Evolutionary conservation across 2,329 filamentous ascomycete species (phyloP).

Genomic region (Botrytis tulipae): DNA sequence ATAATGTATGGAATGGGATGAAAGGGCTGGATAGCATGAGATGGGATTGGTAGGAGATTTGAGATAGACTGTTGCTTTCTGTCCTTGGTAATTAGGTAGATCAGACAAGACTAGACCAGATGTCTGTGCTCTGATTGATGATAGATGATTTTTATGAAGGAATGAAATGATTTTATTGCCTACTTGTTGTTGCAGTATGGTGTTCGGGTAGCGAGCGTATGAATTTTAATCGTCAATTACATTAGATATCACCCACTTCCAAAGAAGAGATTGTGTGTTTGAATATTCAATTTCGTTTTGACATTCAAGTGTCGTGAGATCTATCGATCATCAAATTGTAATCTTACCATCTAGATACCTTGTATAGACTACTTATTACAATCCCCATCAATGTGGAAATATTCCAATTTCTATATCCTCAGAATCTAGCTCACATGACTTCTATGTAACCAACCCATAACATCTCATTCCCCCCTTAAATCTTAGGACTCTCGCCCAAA

Average conservation of each 20-base stretch:
- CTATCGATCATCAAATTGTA: not conserved
- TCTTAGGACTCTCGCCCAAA: slow-evolving; percentile 43
- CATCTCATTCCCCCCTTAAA: slow-evolving; percentile 21
- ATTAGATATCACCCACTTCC: not conserved
- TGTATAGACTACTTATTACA: not conserved
- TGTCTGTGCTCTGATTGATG: slow-evolving; percentile 1
- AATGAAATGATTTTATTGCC: slow-evolving; percentile 6
- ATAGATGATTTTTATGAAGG: slow-evolving; percentile 17
- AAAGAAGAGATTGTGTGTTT: not conserved
- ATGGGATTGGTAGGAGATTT: not conserved
- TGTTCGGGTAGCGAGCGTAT: not conserved
- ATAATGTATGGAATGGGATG: not conserved
- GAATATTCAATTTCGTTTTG: not conserved
- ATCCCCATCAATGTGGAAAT: not conserved
- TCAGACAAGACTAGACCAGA: not conserved
- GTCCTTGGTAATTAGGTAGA: not conserved
- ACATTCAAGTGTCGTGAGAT: not conserved
- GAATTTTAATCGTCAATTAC: not conserved
- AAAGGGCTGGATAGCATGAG: not conserved
- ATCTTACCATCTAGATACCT: not conserved
- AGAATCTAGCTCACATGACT: slow-evolving; percentile 9
- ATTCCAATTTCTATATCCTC: not conserved
- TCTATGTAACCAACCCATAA: not conserved
- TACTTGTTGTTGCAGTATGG: not conserved
- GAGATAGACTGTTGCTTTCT: slow-evolving; percentile 3